Evolutionary conservation across 805 yeast species (phyloP), one percentile per base, ranked within the genome.

Genomic region (Candida mattraensis): DNA sequence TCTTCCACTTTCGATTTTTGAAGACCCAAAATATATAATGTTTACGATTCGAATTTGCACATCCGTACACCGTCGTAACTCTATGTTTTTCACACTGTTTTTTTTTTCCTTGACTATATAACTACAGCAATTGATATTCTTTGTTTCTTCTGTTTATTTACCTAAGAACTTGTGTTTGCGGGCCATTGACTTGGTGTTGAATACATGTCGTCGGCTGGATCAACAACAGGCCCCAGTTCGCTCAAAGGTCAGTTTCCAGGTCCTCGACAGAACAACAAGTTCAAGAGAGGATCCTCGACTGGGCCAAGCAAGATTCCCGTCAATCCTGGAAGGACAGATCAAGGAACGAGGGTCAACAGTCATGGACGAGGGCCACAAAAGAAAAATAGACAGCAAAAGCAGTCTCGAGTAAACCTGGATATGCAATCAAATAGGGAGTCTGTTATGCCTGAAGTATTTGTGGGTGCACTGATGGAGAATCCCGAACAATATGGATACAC

Each of bases 401-500:
- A 18, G 12, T 16, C 35, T 10, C 39, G 39, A 36, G 39, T 30
- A 30, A 28, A 25, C 8, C 20, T 21, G 18, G 25, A 14, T 14
- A 9, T 23, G 25, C 5, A 21, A 10, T 11, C 29, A 4, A 19
- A 6, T n/a, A 11, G 12, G 11, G 24, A 19, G 14, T 4, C 23
- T 11, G 18, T 5, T n/a, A 3, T 21, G 17, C 16, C 15, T 3
- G 22, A 22, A 20, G 24, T 32, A 10, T 60, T 49, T 42, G 48
- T 59, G 19, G 66, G 67, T 3, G 44, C 57, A 1, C 33, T 64
- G n/a, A 12, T 61, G 3, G 15, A 23, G 2, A 39, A 48, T 26
- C 64, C 67, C 1, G 59, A 53, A 26, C 10, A 24, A 3, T 38
- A 45, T 6, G 66, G 67, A 4, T 64, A 53, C 36, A 23, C 37